A percentile compares a stretch with the other conserved stretches of the same genome.
Conservation (phyloP, 345 rosid species). For the Boechera retrofracta region DNA sequence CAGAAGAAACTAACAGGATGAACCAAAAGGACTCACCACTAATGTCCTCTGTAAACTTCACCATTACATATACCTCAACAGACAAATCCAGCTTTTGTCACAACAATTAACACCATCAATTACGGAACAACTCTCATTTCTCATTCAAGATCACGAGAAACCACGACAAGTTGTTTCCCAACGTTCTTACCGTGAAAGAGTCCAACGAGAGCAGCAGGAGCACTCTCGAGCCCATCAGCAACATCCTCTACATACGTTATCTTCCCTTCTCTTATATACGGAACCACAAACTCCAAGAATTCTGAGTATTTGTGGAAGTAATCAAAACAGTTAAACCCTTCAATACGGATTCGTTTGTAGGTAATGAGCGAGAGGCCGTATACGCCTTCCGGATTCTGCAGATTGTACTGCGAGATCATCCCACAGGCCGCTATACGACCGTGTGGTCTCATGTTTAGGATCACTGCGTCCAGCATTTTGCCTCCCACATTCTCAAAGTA, state of each 20-base stretch:
- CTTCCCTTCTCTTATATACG: constrained; percentile 53
- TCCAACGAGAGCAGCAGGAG: constrained; percentile 59
- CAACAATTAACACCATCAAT: too few relatives aligned
- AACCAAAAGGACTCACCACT: neutral
- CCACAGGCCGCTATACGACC: constrained; percentile 60
- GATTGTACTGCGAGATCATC: constrained; percentile 66
- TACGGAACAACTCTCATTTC: neutral
- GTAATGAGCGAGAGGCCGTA: constrained; percentile 37
- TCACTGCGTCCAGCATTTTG: constrained; percentile 58
- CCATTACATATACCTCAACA: neutral
- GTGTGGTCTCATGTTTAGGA: constrained; percentile 53
- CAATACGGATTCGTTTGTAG: constrained; percentile 42
- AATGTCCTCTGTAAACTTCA: neutral
- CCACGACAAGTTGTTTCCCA: constrained; percentile 59
- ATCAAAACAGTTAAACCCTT: constrained; percentile 52
- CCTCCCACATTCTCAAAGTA: constrained; percentile 60
- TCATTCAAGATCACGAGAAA: constrained; percentile 33
- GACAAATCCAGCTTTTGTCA: neutral
- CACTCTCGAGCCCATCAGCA: constrained; percentile 57
- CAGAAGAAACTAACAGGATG: neutral
- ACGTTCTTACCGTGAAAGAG: constrained; percentile 60
- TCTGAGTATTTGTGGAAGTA: constrained; percentile 48
- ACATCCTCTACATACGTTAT: constrained; percentile 62
- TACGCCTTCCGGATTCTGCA: constrained; percentile 45
- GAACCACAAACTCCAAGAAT: constrained; percentile 51